These are phyloP conservation scores for Akanthomyces uredinophilus DNA, from an alignment of 2,329 filamentous ascomycete species.

Conservation along the genomic window DNA sequence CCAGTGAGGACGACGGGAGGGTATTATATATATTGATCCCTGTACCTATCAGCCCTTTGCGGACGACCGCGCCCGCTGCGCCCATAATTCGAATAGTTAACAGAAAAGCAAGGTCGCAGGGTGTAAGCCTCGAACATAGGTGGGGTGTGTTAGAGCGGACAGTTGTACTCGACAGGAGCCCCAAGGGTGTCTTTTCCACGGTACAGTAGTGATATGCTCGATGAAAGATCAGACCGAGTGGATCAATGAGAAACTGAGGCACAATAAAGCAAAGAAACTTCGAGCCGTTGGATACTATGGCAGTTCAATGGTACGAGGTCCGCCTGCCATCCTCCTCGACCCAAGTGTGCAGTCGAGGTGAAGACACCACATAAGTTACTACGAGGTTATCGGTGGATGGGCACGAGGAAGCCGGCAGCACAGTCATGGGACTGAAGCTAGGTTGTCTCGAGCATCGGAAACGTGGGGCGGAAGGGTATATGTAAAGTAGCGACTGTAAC, in stretches of 20 bases:
- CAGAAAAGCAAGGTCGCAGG: not conserved
- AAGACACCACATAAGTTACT: too few relatives aligned
- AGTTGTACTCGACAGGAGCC: not conserved
- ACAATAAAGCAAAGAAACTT: not conserved
- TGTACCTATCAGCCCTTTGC: not conserved
- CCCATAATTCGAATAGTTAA: not conserved
- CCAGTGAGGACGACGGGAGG: not conserved
- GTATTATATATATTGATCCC: not conserved
- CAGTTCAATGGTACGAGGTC: not conserved
- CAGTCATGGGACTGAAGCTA: too few relatives aligned
- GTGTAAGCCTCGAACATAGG: not conserved
- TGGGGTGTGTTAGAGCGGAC: not conserved
- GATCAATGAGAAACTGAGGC: not conserved
- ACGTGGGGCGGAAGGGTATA: too few relatives aligned
- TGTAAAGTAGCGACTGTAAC: too few relatives aligned
- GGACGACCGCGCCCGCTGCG: not conserved
- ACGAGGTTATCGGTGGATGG: too few relatives aligned
- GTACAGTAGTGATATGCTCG: not conserved
- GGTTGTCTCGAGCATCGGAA: too few relatives aligned
- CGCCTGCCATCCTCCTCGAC: not conserved
- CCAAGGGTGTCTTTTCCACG: too few relatives aligned
- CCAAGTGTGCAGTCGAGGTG: too few relatives aligned
- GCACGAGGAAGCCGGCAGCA: too few relatives aligned
- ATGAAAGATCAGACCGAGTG: not conserved
- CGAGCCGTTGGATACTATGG: not conserved